Evolutionary conservation across 176 grass and related monocot genomes (phyloP), one percentile per base, ranked within the genome.

Genomic region (Carex cristatella): DNA sequence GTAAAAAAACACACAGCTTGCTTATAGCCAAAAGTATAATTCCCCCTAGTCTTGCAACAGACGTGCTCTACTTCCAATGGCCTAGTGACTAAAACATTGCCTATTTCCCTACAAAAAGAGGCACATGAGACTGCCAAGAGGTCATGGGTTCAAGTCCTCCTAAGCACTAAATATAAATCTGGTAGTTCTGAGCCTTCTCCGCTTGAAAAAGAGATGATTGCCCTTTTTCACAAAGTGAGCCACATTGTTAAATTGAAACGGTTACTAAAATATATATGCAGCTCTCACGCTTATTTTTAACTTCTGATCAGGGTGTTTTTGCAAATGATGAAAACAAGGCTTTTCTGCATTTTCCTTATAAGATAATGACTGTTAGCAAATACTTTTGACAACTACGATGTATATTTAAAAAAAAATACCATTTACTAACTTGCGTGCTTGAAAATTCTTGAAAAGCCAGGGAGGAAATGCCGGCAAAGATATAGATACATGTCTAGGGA

Each of bases 21-120:
- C 75, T 86, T 28, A 85, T 61, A 86, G 14, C 14, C 14, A 69
- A 69, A 69, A 69, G 32, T 66, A 67, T 15, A 38, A 69, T 37
- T 16, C 42, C 19, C 71, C 48, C 46, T 30, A 32, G 54, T 46
- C 23, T 76, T 76, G 72, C 23, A 76, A 76, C 10, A 61, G 12
- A 35, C 13, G 65, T 4, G 65, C 13, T 68, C 2, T 28, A 18
- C 72, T 76, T 54, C 1, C 72, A 55, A 76, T 76, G 11, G 23
- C 11, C 48, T 32, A 55, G n/a, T 23, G 13, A 11, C 72, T 76
- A 54, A 55, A 55, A 31, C 28, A 76, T 55, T 76, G 23, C 11
- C 72, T 32, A 76, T 76, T 14, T 30, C 12, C 48, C 48, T 54
- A 19, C 72, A 55, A 76, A 76, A 54, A 31, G 44, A 76, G 71